Evolutionary conservation across 1,284 basidiomycete species (phyloP), one percentile per base, ranked within the genome.

Genomic region (Apiotrichum domesticum): DNA sequence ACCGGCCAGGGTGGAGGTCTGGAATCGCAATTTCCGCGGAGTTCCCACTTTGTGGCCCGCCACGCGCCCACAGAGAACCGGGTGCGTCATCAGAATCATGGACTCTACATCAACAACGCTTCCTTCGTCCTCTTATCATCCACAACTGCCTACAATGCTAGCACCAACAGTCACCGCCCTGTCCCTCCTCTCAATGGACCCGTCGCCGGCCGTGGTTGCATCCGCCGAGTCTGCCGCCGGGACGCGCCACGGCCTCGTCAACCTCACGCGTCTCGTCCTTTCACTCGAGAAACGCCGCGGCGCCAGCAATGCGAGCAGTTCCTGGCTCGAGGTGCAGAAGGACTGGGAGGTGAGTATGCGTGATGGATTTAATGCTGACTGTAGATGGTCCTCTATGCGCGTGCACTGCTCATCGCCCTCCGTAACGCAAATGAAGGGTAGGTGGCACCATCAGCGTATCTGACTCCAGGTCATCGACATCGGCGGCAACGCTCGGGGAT

Each of bases 201-300:
- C 71, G 3, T 68, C 72, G 3, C 52, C 63, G 10, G 59, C 67
- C 1, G 66, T 64, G 9, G 39, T 63, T 1, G 62, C 57, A 51
- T 66, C 67, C 6, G 73, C 68, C 0, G 57, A 63, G 29, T 40
- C 51, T 2, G 69, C 71, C 0, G 69, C 71, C 3, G 58, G 41
- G 5, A 66, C 65, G 15, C 68, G 65, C 8, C 73, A 75, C 52
- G 73, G 65, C 9, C 58, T 71, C 10, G 62, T 75, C 55, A 77
- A 77, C 56, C 61, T 74, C n/a, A 69, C 69, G 14, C 68, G 75
- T 2, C 59, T 77, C 21, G 64, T 74, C 43, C 64, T 64, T 35
- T 66, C 69, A 0, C 66, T 76, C 14, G 60, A 70, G 14, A 63
- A 46, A 58, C 56, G 45, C 41, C 62, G 55, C 35, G 48, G 29